Base-by-base conservation (phyloP, 208 protist genomes). In the Wallacemonas sp. region DNA sequence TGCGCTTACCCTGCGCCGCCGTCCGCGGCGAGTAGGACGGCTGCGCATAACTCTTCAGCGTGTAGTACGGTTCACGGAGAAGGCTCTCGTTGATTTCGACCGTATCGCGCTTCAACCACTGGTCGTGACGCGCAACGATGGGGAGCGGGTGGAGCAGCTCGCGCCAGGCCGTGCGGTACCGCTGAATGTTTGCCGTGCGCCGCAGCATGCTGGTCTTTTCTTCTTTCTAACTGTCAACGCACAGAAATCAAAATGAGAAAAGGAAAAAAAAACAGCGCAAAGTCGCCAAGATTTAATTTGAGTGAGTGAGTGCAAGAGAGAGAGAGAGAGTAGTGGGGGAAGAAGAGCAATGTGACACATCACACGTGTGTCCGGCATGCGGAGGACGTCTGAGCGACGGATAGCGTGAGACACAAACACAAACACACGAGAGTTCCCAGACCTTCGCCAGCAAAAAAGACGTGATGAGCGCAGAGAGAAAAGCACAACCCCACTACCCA, bases 41-140 rank as follows among this genome's bases (percentile, higher is more conserved):
- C 48, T 68, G 66, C 12, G 56, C n/a, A 62, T 66, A 78, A 46
- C 62, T 81, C 73, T 91, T 92, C 21, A 96, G 70, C 34, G 74
- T 89, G 74, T 96, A 96, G 72, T 96, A 96, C 29, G 90, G 90
- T 44, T 81, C 74, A 0, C 87, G 81, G 34, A 96, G 72, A 12
- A 91, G 12, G 2, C 70, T 74, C 61, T 96, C 87, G 57, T 96
- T 96, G 33, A 88, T 76, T 41, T 96, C 90, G 11, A 92, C 85
- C 2, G 74, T 80, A 70, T 96, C 90, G 0, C 90, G 82, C 76
- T 96, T 96, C 32, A 96, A 63, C 87, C 90, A 96, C 65, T 96
- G 81, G 29, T 61, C 60, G 30, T 86, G 74, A 16, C 90, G 85
- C 0, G 87, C 87, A 26, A 48, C 38, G 27, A 83, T 55, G 14